Percentiles rank a stretch among this genome's conserved stretches.
Conservation (phyloP, 2,329 filamentous ascomycete genomes). For the Westerdykella sp. region DNA sequence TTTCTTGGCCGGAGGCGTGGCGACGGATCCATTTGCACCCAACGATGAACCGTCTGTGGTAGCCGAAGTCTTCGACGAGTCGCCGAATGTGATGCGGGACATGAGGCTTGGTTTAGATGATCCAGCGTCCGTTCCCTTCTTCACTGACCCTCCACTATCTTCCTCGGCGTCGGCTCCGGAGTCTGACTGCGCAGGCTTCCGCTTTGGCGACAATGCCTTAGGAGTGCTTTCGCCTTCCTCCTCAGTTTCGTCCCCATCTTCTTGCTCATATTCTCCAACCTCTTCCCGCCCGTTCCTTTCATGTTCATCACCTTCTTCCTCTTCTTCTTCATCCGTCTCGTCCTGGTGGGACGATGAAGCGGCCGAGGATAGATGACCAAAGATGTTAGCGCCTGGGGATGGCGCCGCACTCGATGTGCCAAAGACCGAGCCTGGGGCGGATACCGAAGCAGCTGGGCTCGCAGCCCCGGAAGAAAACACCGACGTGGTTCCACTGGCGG, state of each 20-base stretch:
- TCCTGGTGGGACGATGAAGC: conserved; percentile 26
- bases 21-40: conserved; percentile 12
- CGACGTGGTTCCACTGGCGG: conserved; percentile 18
- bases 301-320: conserved; percentile 11
- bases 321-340: conserved; percentile 15
- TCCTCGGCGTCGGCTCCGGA: conserved; percentile 19
- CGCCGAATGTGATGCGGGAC: conserved; percentile 24
- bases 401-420: conserved; percentile 18
- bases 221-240: conserved; percentile 3
- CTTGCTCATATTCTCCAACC: conserved; percentile 6
- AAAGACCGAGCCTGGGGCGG: conserved; percentile 28
- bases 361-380: conserved; percentile 31
- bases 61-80: conserved; percentile 5
- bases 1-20: conserved; percentile 22
- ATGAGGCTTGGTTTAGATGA: conserved; percentile 18
- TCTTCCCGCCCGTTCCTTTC: conserved; percentile 3
- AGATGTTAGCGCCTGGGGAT: conserved; percentile 24
- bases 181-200: conserved; percentile 18
- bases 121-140: conserved; percentile 13
- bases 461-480: conserved; percentile 20
- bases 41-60: conserved; percentile 6
- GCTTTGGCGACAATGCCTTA: conserved; percentile 12
- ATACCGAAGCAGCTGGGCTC: conserved; percentile 27
- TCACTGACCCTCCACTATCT: conserved; percentile 16
- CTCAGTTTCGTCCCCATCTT: conserved; percentile 1